Conservation (phyloP, 2,329 filamentous ascomycete species). For the Penicillium thymicola region DNA sequence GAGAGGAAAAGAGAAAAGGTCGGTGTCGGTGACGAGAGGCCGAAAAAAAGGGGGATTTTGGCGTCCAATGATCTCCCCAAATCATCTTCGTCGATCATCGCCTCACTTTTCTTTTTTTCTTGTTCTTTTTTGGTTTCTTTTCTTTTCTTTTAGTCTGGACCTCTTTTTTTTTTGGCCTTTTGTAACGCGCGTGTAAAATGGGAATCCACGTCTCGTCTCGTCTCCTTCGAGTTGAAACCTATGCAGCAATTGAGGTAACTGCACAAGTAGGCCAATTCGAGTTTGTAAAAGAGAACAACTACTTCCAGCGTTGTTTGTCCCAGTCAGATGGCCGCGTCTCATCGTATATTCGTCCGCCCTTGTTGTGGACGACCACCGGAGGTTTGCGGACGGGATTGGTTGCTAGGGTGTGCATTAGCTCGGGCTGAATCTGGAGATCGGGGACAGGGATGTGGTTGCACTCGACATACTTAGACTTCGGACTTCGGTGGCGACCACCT, state of each 20-base stretch:
- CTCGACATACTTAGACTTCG: conserved; percentile 33
- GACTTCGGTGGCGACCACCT: conserved; percentile 28
- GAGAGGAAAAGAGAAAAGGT: not conserved
- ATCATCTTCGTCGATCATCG: conserved; percentile 10
- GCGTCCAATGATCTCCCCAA: conserved; percentile 1
- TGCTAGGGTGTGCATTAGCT: conserved; percentile 22
- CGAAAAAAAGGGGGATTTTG: conserved; percentile 9
- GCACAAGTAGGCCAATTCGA: not conserved
- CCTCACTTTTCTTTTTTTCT: conserved; percentile 13
- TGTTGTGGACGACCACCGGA: conserved; percentile 35
- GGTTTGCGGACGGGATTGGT: conserved; percentile 34
- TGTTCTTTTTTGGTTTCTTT: not conserved
- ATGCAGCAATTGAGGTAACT: not conserved
- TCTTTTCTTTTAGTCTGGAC: not conserved
- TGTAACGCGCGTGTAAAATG: conserved; percentile 18
- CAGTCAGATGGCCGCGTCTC: conserved; percentile 38
- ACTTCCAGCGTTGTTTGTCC: conserved; percentile 41
- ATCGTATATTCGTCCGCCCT: conserved; percentile 37
- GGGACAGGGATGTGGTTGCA: conserved; percentile 8
- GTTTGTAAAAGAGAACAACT: conserved; percentile 8
- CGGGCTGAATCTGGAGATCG: conserved; percentile 24
- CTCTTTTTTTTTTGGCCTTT: not conserved
- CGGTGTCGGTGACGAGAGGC: conserved; percentile 12
- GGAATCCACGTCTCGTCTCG: not conserved
- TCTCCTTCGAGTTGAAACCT: not conserved